Evolutionary conservation across 148 eudicot species (phyloP), one percentile per base, ranked within the genome.

Genomic region (Fagopyrum tataricum): DNA sequence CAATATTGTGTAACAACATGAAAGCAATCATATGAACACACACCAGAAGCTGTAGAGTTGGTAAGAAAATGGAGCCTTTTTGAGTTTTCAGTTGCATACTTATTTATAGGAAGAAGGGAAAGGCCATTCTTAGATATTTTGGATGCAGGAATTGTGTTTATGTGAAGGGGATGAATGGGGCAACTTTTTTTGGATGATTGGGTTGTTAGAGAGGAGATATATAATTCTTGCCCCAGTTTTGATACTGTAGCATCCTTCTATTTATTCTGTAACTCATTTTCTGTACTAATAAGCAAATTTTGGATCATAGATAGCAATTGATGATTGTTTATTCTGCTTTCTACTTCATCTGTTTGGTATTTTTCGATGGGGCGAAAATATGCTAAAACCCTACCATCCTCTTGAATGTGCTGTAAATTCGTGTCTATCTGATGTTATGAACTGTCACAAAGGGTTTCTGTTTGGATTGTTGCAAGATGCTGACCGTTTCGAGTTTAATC

Each of bases 1-100:
- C 76, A 41, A 74, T 47, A 64, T 11, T 74, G 76, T 74, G 58
- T 74, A 47, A 44, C 55, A 24, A 48, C 12, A 9, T 59, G 39
- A 59, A 59, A 59, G 66, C 6, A 59, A 59, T 59, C 66, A 59
- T 59, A 59, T 59, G 66, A 59, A 59, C 39, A 59, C 66, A 59
- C 66, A n/a, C n/a, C n/a, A n/a, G n/a, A n/a, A n/a, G n/a, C n/a
- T n/a, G n/a, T n/a, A n/a, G n/a, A n/a, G n/a, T n/a, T n/a, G n/a
- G n/a, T n/a, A n/a, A n/a, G n/a, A n/a, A n/a, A n/a, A n/a, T n/a
- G n/a, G n/a, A n/a, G n/a, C n/a, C n/a, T n/a, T n/a, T n/a, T n/a
- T n/a, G n/a, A n/a, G n/a, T n/a, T n/a, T n/a, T 55, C 62, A 10
- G 9, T 59, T 59, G 66, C 39, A n/a, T 17, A 52, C 18, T 52